Evolutionary conservation across 495 filamentous ascomycete genomes (phyloP).

Genomic region (Aspergillus leporis): DNA sequence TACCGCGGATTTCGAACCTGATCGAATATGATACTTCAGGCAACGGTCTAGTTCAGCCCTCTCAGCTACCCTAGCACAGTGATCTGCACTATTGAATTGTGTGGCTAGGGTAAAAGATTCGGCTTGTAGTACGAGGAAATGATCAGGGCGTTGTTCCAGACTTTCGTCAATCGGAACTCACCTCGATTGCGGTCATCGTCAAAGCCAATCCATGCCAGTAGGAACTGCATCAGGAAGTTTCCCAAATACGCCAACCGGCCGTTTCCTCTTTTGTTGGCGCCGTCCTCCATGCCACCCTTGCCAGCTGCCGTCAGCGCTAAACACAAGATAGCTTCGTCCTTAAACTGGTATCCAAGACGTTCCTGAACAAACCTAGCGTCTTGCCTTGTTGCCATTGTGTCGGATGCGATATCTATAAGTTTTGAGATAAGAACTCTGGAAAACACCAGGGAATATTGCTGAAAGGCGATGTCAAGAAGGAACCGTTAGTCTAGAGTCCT

Average conservation of each 20-base stretch:
- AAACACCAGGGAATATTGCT: too few species aligned
- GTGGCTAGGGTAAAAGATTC: background rate
- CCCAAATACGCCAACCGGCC: conserved; percentile 1
- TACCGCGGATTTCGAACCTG: background rate
- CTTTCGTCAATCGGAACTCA: background rate
- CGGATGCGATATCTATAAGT: too few species aligned
- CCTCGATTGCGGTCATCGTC: background rate
- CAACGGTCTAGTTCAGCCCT: background rate
- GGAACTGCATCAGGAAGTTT: conserved; percentile 3
- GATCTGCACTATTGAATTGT: background rate
- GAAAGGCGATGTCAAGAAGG: too few species aligned
- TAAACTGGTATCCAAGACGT: too few species aligned
- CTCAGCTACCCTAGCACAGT: conserved; percentile 4
- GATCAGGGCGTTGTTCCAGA: background rate
- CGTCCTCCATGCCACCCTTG: background rate
- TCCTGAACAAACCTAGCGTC: too few species aligned
- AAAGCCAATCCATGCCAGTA: conserved; percentile 3
- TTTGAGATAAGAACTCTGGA: background rate
- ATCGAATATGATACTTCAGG: conserved; percentile 4
- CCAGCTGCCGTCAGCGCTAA: too few species aligned
- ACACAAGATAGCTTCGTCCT: too few species aligned
- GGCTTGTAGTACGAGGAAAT: background rate
- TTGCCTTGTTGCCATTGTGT: background rate
- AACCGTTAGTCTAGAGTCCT: too few species aligned
- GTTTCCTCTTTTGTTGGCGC: background rate